These are phyloP conservation scores for Ustilago lituana DNA, from an alignment of 1,284 basidiomycete species.

Conservation along the genomic window DNA sequence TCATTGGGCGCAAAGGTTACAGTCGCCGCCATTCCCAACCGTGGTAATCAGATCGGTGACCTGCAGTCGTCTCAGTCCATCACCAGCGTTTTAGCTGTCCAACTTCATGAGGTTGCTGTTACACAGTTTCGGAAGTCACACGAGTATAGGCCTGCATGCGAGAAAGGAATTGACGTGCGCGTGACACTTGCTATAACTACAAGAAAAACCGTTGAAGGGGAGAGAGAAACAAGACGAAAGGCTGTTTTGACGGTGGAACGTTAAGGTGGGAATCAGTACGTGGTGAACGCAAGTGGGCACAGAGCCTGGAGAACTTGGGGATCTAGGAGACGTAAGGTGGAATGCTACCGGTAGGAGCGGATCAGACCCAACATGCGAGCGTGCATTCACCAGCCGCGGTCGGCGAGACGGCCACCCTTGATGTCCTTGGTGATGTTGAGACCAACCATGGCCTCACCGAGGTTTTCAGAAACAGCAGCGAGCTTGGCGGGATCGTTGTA, in stretches of 20 bases:
- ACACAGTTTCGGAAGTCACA: no score
- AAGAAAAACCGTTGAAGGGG: constrained; percentile 34
- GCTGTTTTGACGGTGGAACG: constrained; percentile 1
- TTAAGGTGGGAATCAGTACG: constrained; percentile 1
- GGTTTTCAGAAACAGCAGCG: constrained; percentile 81
- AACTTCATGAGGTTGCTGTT: no score
- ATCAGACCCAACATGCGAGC: no score
- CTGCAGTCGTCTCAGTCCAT: no score
- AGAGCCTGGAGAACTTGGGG: not conserved
- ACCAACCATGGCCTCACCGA: constrained; percentile 92
- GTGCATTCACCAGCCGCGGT: constrained; percentile 60
- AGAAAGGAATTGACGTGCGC: constrained; percentile 7
- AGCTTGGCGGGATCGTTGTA: constrained; percentile 70
- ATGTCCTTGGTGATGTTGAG: constrained; percentile 74
- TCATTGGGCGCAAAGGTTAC: no score
- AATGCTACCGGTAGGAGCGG: no score
- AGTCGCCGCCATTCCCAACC: no score
- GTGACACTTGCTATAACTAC: constrained; percentile 44
- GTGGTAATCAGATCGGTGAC: no score
- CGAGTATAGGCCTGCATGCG: constrained; percentile 8
- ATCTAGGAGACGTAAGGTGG: not conserved
- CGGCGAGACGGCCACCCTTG: constrained; percentile 60
- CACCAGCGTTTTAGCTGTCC: no score
- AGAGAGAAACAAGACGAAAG: not conserved
- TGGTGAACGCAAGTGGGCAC: constrained; percentile 19